These are phyloP conservation scores for Amanita rimosa DNA, from an alignment of 768 basidiomycete species.

Conservation along the genomic window DNA sequence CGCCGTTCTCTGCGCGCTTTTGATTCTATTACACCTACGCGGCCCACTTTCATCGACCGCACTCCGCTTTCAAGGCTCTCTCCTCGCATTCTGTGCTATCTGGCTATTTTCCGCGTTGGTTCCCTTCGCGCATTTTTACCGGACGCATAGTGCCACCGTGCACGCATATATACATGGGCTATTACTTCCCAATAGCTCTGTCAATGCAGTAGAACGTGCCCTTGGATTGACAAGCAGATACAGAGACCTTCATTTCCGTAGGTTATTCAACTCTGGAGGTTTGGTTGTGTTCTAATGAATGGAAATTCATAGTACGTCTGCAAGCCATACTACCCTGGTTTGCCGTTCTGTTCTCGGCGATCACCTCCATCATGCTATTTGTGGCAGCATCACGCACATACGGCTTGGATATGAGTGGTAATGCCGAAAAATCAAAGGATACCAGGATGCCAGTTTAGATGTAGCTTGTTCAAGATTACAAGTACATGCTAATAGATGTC, in stretches of 20 bases:
- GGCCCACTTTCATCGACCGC: slow-evolving; percentile 10
- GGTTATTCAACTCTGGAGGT: slow-evolving; percentile 9
- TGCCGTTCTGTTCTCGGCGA: slow-evolving; percentile 14
- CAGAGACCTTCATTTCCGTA: slow-evolving; percentile 24
- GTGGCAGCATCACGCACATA: slow-evolving; percentile 5
- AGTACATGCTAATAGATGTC: too few species aligned
- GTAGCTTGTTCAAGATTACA: neutral
- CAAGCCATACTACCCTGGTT: slow-evolving; percentile 9
- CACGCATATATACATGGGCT: slow-evolving; percentile 21
- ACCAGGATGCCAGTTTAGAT: neutral
- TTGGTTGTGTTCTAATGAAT: neutral
- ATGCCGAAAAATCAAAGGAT: too few species aligned
- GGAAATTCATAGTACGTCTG: slow-evolving; percentile 1
- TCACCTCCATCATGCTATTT: slow-evolving; percentile 14
- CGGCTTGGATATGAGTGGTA: neutral
- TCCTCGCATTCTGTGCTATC: slow-evolving; percentile 26
- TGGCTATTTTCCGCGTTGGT: slow-evolving; percentile 35
- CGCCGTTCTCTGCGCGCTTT: slow-evolving; percentile 9
- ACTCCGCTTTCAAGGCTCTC: slow-evolving; percentile 20
- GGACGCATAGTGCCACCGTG: slow-evolving; percentile 26
- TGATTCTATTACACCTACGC: slow-evolving; percentile 8
- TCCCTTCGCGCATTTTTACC: slow-evolving; percentile 31
- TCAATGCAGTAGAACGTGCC: slow-evolving; percentile 19
- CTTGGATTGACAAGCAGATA: slow-evolving; percentile 27
- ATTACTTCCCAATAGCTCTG: slow-evolving; percentile 17